Evolutionary conservation across 2,329 filamentous ascomycete genomes (phyloP).

Genomic region (Epichloe brachyelytri): DNA sequence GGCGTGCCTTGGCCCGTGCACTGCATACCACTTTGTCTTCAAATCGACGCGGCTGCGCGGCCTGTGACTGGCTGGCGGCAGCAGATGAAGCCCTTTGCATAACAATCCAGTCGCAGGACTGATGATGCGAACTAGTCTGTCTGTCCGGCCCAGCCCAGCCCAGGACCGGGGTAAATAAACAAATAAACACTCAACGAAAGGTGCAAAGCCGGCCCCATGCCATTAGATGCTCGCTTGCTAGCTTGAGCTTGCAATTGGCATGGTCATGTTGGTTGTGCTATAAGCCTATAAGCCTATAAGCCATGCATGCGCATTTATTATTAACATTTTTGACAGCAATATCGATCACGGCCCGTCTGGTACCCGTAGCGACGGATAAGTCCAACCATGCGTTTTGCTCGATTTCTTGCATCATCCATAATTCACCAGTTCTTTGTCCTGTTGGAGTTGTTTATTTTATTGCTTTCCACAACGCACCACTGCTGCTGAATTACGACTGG

Average conservation of each 20-base stretch:
- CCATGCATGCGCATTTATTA: no score
- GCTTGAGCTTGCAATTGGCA: no score
- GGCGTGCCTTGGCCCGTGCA: background rate
- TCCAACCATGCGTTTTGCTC: background rate
- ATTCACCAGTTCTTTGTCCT: background rate
- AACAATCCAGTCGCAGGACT: background rate
- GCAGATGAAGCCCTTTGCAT: background rate
- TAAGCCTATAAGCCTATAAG: no score
- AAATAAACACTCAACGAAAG: slow-evolving; percentile 1
- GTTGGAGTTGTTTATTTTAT: background rate
- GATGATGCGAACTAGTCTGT: no score
- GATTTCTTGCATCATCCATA: background rate
- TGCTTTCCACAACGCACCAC: background rate
- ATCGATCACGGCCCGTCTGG: background rate
- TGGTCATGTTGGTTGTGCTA: no score
- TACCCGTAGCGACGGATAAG: slow-evolving; percentile 2
- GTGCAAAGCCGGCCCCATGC: background rate
- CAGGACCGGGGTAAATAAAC: slow-evolving; percentile 1
- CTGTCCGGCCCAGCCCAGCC: background rate
- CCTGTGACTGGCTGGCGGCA: slow-evolving; percentile 1
- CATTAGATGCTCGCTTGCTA: background rate
- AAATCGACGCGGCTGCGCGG: background rate
- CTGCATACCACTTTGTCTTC: background rate
- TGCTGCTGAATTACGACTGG: background rate
- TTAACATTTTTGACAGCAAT: background rate